Conservation (phyloP, 176 grass and related monocot species). For the Alopecurus myosuroides region DNA sequence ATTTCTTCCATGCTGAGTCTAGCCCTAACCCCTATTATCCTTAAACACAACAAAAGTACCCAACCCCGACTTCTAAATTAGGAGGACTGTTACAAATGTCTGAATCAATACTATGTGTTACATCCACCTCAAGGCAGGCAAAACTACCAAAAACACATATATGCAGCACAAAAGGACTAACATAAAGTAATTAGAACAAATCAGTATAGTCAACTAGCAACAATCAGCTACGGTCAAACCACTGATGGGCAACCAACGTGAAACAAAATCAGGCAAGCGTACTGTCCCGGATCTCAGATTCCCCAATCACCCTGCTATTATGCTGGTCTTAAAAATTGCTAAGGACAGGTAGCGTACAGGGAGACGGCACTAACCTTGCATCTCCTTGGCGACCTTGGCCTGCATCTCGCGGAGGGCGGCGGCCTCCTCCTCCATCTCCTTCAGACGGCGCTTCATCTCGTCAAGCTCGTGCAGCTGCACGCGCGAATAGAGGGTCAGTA, state of each 20-base stretch:
- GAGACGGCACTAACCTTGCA: constrained; percentile 48
- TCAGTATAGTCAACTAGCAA: neutral
- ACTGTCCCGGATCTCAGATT: neutral
- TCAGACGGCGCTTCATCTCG: constrained; percentile 80
- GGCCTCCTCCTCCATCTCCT: constrained; percentile 89
- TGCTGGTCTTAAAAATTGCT: neutral
- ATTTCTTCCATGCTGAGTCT: neutral
- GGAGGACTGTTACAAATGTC: neutral
- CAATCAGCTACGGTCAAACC: neutral
- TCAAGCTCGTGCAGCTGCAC: constrained; percentile 62
- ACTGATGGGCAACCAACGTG: neutral
- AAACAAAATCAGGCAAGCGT: neutral
- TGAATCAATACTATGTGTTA: neutral
- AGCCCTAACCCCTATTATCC: neutral
- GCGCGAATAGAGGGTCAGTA: neutral
- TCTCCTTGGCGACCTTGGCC: constrained; percentile 75
- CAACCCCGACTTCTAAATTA: neutral
- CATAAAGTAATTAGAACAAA: neutral
- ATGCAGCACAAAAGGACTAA: neutral
- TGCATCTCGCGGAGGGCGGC: constrained; percentile 80
- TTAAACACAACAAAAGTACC: neutral
- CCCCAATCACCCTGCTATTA: neutral
- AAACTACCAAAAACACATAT: neutral
- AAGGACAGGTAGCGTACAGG: neutral
- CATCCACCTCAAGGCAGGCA: neutral